Base-by-base conservation (phyloP, 495 filamentous ascomycete species). In the Daldinia concentrica region DNA sequence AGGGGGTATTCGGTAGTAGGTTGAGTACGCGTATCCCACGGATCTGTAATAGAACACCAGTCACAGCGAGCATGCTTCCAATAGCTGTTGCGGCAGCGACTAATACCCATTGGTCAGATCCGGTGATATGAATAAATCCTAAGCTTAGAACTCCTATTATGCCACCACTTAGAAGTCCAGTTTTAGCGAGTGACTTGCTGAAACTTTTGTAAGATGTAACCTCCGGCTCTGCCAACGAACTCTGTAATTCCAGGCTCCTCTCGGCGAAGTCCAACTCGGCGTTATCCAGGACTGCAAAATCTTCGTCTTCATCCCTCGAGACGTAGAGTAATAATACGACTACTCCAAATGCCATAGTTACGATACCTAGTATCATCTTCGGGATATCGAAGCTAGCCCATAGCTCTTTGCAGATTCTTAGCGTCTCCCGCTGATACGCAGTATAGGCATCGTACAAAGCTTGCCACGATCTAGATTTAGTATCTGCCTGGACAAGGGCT, bases 371-470 rank as follows among this genome's bases (percentile, higher is more conserved):
- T 9, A 89, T 65, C 94, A 99, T 99, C 74, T 90, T 92, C 1
- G 86, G 83, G 39, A 97, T 81, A 77, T 98, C 92, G 74, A 98
- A 99, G 27, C 90, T 86, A 11, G 96, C 93, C 95, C 95, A 99
- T 26, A 98, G 84, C 24, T 83, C 83, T 72, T 92, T 92, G 82
- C 91, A 98, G n/a, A 92, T 83, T 36, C 88, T 84, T 30, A 99
- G 82, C 14, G 90, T 96, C 74, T 92, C 89, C 41, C 83, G 80
- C 75, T 98, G 92, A 73, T 96, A 97, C 2, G 83, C 83, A 15
- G 87, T 84, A 72, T 91, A 95, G 1, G 88, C 85, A 3, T 84
- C 71, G 74, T 89, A 92, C 7, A 82, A 62, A 15, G 66, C 58
- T 29, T 73, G 69, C 78, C 78, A 85, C 26, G 76, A 79, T 61